phyloP scores from a whole-genome alignment of 1,139 yeast genomes.

The Yamadazyma dushanensis region DNA sequence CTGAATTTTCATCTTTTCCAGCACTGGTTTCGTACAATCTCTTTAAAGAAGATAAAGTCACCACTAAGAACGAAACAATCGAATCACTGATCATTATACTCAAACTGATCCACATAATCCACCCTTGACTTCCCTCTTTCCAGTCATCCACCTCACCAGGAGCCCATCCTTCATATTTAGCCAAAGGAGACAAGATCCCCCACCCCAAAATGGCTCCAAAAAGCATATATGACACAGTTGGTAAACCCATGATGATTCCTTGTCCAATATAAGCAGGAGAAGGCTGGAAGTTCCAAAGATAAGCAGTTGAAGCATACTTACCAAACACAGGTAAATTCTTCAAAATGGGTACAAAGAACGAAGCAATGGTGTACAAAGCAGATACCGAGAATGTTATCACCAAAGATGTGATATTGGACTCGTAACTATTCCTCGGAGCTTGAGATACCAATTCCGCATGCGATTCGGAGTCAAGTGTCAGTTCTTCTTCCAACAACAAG shows the following conservation, averaged over 20 bases:
- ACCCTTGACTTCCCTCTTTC: slow-evolving; percentile 93
- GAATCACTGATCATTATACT: slow-evolving; percentile 95
- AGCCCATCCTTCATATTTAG: slow-evolving; percentile 76
- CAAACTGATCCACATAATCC: slow-evolving; percentile 94
- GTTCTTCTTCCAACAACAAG: background rate
- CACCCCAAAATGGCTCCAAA: slow-evolving; percentile 90
- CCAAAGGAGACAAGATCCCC: slow-evolving; percentile 83
- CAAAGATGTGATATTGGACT: slow-evolving; percentile 59
- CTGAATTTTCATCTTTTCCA: too few species aligned
- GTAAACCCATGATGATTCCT: slow-evolving; percentile 95
- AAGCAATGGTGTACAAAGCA: slow-evolving; percentile 65
- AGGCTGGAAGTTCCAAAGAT: slow-evolving; percentile 88
- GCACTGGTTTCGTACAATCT: slow-evolving; percentile 3
- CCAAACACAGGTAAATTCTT: slow-evolving; percentile 80
- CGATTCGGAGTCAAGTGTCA: background rate
- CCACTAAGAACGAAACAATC: slow-evolving; percentile 72
- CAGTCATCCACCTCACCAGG: slow-evolving; percentile 89
- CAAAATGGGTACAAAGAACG: slow-evolving; percentile 74
- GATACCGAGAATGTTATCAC: slow-evolving; percentile 64
- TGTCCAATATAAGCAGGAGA: slow-evolving; percentile 98
- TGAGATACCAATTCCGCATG: slow-evolving; percentile 1
- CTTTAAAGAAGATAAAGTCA: slow-evolving; percentile 48
- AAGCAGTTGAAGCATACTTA: slow-evolving; percentile 53
- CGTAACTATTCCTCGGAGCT: slow-evolving; percentile 28
- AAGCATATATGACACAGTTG: slow-evolving; percentile 88